Evolutionary conservation across 169 alveolate species (phyloP).

Genomic region (Cryptosporidium muris): DNA sequence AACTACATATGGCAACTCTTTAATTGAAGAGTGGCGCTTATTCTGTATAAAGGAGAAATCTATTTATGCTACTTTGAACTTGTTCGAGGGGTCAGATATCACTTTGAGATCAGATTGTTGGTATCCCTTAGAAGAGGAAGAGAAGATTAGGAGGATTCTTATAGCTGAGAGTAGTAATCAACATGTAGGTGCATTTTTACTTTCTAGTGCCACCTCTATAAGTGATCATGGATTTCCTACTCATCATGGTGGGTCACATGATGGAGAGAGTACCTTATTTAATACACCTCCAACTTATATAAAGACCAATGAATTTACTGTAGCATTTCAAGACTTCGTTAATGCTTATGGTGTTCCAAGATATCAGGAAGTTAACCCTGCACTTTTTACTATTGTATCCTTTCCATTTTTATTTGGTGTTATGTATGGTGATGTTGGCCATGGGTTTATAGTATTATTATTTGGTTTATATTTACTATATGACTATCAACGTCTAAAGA

Average conservation of each 20-base stretch:
- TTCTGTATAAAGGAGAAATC: conserved; percentile 94
- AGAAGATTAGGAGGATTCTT: conserved; percentile 83
- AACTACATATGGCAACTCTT: conserved; percentile 84
- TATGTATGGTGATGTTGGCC: conserved; percentile 99
- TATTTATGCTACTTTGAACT: conserved; percentile 89
- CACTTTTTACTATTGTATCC: conserved; percentile 94
- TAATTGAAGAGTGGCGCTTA: conserved; percentile 92
- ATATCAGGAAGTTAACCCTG: conserved; percentile 98
- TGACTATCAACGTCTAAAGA: conserved; percentile 77
- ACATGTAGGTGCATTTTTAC: conserved; percentile 83
- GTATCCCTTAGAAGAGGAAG: conserved; percentile 92
- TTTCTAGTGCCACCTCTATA: conserved; percentile 76
- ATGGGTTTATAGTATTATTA: conserved; percentile 90
- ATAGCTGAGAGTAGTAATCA: conserved; percentile 79
- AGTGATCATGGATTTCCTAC: conserved; percentile 47
- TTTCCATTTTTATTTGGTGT: conserved; percentile 99
- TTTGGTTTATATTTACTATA: conserved; percentile 83
- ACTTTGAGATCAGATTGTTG: conserved; percentile 96
- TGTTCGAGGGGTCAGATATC: conserved; percentile 90
- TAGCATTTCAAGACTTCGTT: conserved; percentile 92
- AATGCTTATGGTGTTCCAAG: conserved; percentile 99
- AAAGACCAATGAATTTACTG: conserved; percentile 91
- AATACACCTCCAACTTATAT: conserved; percentile 94
- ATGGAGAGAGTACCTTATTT: conserved; percentile 78
- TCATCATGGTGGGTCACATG: conserved; percentile 77